A percentile compares a stretch with the other conserved stretches of the same genome.
phyloP scores from a whole-genome alignment of 129 eudicot genomes.

The Tanacetum coccineum region DNA sequence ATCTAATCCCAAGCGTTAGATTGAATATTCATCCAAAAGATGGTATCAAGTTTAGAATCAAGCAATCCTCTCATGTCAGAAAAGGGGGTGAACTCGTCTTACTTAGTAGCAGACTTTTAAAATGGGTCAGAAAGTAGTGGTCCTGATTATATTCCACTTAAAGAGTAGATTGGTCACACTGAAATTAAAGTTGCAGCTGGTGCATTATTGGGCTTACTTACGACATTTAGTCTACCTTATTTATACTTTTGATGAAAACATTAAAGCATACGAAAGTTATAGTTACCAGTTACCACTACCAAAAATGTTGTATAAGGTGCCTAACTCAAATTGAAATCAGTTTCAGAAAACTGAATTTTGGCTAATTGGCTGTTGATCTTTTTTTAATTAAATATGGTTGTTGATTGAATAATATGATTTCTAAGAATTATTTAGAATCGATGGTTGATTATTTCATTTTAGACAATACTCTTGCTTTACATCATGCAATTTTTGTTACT shows the following conservation, averaged over 20 bases:
- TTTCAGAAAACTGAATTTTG: background rate
- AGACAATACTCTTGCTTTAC: background rate
- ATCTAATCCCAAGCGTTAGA: conserved; percentile 12
- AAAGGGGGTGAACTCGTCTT: conserved; percentile 20
- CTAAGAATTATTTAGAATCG: background rate
- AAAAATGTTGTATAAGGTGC: background rate
- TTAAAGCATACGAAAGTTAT: conserved; percentile 2
- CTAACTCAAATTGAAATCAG: background rate
- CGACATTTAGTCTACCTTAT: conserved; percentile 17
- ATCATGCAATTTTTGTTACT: background rate
- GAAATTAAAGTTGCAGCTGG: conserved; percentile 89
- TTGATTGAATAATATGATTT: background rate
- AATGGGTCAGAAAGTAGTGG: conserved; percentile 19
- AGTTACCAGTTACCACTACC: background rate
- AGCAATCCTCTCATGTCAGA: conserved; percentile 25
- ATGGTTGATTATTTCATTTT: background rate
- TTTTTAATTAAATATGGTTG: too few species aligned
- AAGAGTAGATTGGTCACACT: conserved; percentile 83
- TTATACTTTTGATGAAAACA: background rate
- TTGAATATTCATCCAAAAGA: conserved; percentile 38
- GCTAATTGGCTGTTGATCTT: too few species aligned
- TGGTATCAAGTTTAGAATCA: conserved; percentile 24
- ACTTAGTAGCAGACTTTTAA: conserved; percentile 14
- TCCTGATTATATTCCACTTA: conserved; percentile 30
- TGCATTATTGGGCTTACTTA: conserved; percentile 68